Base-by-base conservation (phyloP, 73 alveolate species). In the Paramecium caudatum region DNA sequence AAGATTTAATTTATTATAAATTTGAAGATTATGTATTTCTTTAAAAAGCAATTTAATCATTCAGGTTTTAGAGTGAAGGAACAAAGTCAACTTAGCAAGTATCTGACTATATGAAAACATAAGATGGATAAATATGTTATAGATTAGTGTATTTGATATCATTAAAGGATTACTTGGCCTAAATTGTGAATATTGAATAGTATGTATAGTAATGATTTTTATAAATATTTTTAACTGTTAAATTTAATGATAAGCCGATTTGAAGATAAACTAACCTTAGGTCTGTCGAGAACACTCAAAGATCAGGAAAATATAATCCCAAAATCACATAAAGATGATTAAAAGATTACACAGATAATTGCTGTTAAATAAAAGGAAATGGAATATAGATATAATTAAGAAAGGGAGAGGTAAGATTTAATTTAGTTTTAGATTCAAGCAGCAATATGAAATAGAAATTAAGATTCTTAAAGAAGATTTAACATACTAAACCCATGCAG, bases 391-490 rank as follows among this genome's bases (percentile, higher is more conserved):
- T 34, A 21, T 16, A 74, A 74, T 45, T 25, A 74, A 43, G 88
- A 74, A 25, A 74, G 43, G 15, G 62, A 74, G 46, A 74, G 80
- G 80, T 55, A 55, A 23, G 1, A 27, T 55, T 19, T 55, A 55
- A 3, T 3, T 27, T 55, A 55, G 1, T 55, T 27, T 23, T 55
- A 55, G 47, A 45, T 74, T 74, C 21, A 74, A 74, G 16, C 19
- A 37, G 10, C 27, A 74, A 74, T 74, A 74, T 43, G 88, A 74
- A 25, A 17, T 74, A 30, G 88, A 74, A n/a, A 74, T 74, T n/a
- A 74, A 74, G 47, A 27, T 74, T n/a, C 15, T 74, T 23, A 74
- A 74, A 17, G 88, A 74, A 74, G 88, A 74, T 43, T 13, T 74
- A 41, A 68, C 30, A n/a, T 74, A 74, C 30, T 43, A 74, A 45